These are phyloP conservation scores for Selaginella tamariscina DNA, from an alignment of 75 land plant species.

Conservation along the genomic window DNA sequence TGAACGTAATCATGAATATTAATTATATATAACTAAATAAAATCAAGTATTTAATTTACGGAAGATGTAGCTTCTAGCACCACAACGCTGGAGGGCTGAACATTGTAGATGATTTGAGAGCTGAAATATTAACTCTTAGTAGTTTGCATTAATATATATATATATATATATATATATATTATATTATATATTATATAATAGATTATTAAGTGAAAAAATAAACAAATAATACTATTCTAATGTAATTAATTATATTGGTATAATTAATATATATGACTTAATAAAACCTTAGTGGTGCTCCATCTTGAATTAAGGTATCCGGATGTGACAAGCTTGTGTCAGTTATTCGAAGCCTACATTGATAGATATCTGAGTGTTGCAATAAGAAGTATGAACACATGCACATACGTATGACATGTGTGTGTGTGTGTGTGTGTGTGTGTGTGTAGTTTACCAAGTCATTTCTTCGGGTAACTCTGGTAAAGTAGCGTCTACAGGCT, in stretches of 20 bases:
- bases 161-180: too few relatives aligned
- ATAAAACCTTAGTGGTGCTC: constrained; percentile 12
- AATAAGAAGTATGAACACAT: background rate
- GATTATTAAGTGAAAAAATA: too few relatives aligned
- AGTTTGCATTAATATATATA: too few relatives aligned
- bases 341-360: constrained; percentile 25
- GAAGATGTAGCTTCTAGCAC: background rate
- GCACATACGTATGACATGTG: too few relatives aligned
- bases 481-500: constrained; percentile 5
- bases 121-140: too few relatives aligned
- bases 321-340: constrained; percentile 30
- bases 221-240: background rate
- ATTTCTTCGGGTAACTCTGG: constrained; percentile 26
- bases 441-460: constrained; percentile 19
- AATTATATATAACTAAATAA: too few relatives aligned
- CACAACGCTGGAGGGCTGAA: background rate
- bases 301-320: constrained; percentile 13
- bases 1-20: too few relatives aligned
- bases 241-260: background rate
- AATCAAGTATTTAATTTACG: too few relatives aligned
- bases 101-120: background rate
- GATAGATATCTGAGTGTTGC: constrained; percentile 7
- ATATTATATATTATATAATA: too few relatives aligned
- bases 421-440: too few relatives aligned
- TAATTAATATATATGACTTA: too few relatives aligned